Percentiles rank a stretch among this genome's conserved stretches.
These are phyloP conservation scores for Fusarium sp. DNA, from an alignment of 2,329 filamentous ascomycete genomes.

Conservation along the genomic window DNA sequence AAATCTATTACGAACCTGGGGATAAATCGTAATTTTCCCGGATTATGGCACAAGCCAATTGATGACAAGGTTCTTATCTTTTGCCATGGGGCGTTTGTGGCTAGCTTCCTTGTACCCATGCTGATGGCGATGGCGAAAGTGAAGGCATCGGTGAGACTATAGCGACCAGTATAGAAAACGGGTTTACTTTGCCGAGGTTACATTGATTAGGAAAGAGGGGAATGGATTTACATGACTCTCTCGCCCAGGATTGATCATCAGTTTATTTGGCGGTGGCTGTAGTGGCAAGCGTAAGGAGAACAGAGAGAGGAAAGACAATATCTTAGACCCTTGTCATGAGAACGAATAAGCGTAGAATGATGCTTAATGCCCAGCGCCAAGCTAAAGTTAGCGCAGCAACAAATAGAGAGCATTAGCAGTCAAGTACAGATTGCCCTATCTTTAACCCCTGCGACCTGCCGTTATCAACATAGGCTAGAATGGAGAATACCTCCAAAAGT, in stretches of 20 bases:
- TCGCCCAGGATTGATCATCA: slow-evolving; percentile 10
- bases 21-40: not conserved
- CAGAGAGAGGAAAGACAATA: not conserved
- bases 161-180: not conserved
- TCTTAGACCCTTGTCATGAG: slow-evolving; percentile 20
- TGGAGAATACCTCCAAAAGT: slow-evolving; percentile 42
- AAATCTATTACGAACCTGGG: not conserved
- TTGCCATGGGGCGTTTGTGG: not conserved
- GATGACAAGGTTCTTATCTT: slow-evolving; percentile 28
- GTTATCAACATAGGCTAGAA: slow-evolving; percentile 45
- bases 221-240: slow-evolving; percentile 2
- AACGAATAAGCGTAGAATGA: slow-evolving; percentile 40
- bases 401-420: no score
- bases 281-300: slow-evolving; percentile 1
- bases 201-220: slow-evolving; percentile 10
- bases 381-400: not conserved
- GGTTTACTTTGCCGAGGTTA: not conserved
- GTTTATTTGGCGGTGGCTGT: slow-evolving; percentile 19
- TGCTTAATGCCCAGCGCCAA: slow-evolving; percentile 30
- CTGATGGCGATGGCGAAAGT: slow-evolving; percentile 10
- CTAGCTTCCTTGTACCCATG: slow-evolving; percentile 15
- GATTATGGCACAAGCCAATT: slow-evolving; percentile 29
- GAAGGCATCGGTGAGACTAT: slow-evolving; percentile 21
- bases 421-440: not conserved
- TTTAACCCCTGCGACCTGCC: slow-evolving; percentile 43